Evolutionary conservation across 2,329 filamentous ascomycete genomes (phyloP).

Genomic region (Coniochaeta sp.): DNA sequence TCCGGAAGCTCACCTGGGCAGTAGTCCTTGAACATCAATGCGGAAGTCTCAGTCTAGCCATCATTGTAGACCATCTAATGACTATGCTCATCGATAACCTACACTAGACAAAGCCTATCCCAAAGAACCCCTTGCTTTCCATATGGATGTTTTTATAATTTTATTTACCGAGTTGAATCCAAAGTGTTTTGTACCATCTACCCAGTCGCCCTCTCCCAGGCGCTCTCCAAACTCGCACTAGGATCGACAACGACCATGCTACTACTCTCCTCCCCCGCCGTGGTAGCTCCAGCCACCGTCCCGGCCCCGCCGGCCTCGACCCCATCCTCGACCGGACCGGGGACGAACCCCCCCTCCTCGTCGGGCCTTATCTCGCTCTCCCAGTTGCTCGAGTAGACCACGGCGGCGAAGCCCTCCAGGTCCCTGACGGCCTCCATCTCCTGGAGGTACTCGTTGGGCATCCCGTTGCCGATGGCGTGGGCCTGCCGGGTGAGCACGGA

Average conservation of each 20-base stretch:
- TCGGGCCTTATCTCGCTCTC: conserved; percentile 51
- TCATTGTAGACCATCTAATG: background rate
- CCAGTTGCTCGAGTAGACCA: conserved; percentile 84
- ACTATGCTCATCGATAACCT: background rate
- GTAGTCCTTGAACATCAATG: background rate
- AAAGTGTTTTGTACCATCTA: background rate
- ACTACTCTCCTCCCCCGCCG: conserved; percentile 36
- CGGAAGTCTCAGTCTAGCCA: background rate
- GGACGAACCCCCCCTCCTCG: conserved; percentile 29
- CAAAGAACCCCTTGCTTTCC: background rate
- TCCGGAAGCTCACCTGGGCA: too few relatives aligned
- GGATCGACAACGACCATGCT: conserved; percentile 44
- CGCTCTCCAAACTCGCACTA: conserved; percentile 52
- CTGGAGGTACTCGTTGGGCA: conserved; percentile 62
- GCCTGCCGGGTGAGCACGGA: conserved; percentile 88
- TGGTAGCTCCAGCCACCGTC: background rate
- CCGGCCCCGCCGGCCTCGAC: conserved; percentile 3
- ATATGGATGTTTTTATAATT: too few relatives aligned
- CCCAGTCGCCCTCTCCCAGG: conserved; percentile 56
- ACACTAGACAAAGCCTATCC: background rate
- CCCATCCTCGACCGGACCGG: conserved; percentile 8
- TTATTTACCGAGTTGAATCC: background rate
- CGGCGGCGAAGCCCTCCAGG: conserved; percentile 75
- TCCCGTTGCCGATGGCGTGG: conserved; percentile 76
- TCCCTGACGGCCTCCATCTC: conserved; percentile 71